A percentile compares a stretch with the other conserved stretches of the same genome.
phyloP scores from a whole-genome alignment of 805 yeast species.

The Diddensiella caesifluorescens region DNA sequence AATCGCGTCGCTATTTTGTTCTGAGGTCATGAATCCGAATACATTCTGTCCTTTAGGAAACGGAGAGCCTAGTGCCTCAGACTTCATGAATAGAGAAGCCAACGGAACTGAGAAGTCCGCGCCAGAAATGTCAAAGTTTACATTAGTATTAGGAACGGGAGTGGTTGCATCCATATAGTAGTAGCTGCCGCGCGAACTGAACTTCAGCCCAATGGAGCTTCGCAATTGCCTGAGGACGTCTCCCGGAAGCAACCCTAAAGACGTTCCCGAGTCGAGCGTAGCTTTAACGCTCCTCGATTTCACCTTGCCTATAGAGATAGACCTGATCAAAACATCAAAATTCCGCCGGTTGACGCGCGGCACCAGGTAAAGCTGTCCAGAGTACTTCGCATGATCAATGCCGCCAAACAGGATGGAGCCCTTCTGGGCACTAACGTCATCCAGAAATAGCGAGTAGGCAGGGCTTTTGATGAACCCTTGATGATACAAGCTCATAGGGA shows the following conservation, averaged over 20 bases:
- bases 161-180: slow-evolving; percentile 9
- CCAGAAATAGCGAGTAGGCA: slow-evolving; percentile 58
- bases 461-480: slow-evolving; percentile 51
- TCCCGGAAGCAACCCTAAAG: slow-evolving; percentile 30
- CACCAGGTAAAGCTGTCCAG: slow-evolving; percentile 35
- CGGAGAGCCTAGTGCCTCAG: slow-evolving; percentile 10
- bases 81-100: slow-evolving; percentile 18
- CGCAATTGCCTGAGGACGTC: slow-evolving; percentile 5
- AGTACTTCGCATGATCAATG: slow-evolving; percentile 41
- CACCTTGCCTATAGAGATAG: slow-evolving; percentile 9
- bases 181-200: slow-evolving; percentile 4
- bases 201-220: slow-evolving; percentile 5
- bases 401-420: slow-evolving; percentile 43
- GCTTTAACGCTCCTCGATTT: slow-evolving; percentile 24
- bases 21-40: slow-evolving; percentile 14
- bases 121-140: slow-evolving; percentile 23
- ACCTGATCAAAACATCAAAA: slow-evolving; percentile 23
- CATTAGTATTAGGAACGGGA: slow-evolving; percentile 6
- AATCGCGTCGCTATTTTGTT: slow-evolving; percentile 5
- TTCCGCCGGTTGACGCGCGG: slow-evolving; percentile 26
- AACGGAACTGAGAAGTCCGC: slow-evolving; percentile 23
- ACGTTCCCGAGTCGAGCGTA: slow-evolving; percentile 50
- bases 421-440: slow-evolving; percentile 29
- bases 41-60: slow-evolving; percentile 9
- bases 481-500: slow-evolving; percentile 50